Evolutionary conservation across 441 rosid genomes (phyloP).

Genomic region (Eutrema salsugineum): DNA sequence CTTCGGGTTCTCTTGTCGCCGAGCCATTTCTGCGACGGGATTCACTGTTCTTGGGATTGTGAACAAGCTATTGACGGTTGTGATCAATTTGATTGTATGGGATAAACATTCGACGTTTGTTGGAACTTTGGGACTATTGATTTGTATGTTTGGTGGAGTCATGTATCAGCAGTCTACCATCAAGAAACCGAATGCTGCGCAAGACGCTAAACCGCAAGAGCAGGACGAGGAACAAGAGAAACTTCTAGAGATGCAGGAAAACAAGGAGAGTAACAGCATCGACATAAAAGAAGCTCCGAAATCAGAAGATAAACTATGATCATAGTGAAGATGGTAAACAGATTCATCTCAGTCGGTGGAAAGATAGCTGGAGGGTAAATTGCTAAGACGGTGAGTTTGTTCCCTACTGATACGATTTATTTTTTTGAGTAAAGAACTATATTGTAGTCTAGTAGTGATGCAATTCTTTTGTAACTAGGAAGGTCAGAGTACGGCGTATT

Average conservation of each 20-base stretch:
- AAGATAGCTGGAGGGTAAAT: background rate
- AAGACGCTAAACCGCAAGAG: constrained; percentile 37
- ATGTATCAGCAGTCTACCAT: constrained; percentile 85
- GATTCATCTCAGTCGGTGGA: background rate
- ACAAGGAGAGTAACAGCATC: constrained; percentile 22
- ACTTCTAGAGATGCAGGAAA: constrained; percentile 69
- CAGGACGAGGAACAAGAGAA: constrained; percentile 67
- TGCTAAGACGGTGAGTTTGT: background rate
- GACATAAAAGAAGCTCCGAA: constrained; percentile 30
- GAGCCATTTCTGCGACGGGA: constrained; percentile 94
- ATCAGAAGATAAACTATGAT: constrained; percentile 33
- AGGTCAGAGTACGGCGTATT: constrained; percentile 4
- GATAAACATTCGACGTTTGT: constrained; percentile 83
- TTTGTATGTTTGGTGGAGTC: constrained; percentile 91
- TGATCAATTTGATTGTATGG: constrained; percentile 86
- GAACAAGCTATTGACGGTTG: constrained; percentile 85
- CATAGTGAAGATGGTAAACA: background rate
- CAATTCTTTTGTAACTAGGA: constrained; percentile 29
- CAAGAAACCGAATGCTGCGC: constrained; percentile 54
- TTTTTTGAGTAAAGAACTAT: background rate
- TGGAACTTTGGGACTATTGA: constrained; percentile 82
- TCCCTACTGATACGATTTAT: background rate
- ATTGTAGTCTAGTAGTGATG: constrained; percentile 21
- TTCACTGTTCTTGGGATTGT: constrained; percentile 96
- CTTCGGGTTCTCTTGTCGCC: constrained; percentile 94